Evolutionary conservation across 257 asterid species (phyloP).

Genomic region (Lycium barbarum): DNA sequence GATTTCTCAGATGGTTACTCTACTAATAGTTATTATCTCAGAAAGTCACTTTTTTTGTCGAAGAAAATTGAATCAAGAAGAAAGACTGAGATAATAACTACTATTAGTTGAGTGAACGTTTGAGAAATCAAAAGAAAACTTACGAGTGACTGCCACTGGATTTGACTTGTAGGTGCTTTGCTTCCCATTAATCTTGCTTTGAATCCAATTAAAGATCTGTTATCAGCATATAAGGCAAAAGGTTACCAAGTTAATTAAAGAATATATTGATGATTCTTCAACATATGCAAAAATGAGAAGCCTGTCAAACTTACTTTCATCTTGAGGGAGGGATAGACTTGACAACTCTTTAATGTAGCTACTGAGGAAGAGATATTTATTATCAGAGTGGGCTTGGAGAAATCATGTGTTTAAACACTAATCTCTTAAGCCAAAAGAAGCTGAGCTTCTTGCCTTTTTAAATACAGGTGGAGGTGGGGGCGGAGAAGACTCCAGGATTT

Average conservation of each 20-base stretch:
- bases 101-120: no score
- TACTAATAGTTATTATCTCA: no score
- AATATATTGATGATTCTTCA: not conserved
- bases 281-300: not conserved
- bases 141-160: constrained; percentile 46
- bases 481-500: not conserved
- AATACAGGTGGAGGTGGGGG: constrained; percentile 33
- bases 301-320: constrained; percentile 60
- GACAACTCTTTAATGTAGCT: constrained; percentile 26
- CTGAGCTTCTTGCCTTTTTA: constrained; percentile 33
- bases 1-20: no score
- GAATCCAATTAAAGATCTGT: constrained; percentile 83
- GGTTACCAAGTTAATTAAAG: not conserved
- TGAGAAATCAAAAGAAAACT: constrained; percentile 32
- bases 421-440: constrained; percentile 44
- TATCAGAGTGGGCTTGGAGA: constrained; percentile 34
- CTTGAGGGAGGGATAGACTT: constrained; percentile 1
- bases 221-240: not conserved
- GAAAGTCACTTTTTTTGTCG: no score
- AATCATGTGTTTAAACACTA: constrained; percentile 31
- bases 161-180: constrained; percentile 38
- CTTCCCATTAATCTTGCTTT: constrained; percentile 55
- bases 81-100: no score
- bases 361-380: constrained; percentile 23
- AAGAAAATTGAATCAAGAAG: no score